Conservation (phyloP, 2,329 filamentous ascomycete genomes). For the Aspergillus neotritici region DNA sequence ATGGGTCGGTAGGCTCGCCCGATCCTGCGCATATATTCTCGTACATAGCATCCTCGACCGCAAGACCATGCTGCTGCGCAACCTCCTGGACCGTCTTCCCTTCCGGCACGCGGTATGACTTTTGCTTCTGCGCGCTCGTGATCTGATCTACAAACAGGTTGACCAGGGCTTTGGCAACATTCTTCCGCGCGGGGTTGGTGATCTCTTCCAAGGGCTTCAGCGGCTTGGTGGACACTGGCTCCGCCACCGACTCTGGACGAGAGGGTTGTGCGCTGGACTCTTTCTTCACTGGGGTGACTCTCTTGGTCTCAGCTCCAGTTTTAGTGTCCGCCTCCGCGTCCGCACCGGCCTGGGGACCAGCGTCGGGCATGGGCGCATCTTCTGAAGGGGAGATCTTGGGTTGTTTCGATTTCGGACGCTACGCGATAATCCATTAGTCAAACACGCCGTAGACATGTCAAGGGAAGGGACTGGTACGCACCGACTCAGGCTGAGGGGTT, state of each 20-base stretch:
- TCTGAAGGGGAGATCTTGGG: slow-evolving; percentile 32
- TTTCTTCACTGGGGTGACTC: slow-evolving; percentile 28
- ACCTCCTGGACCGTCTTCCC: slow-evolving; percentile 59
- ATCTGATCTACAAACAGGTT: slow-evolving; percentile 65
- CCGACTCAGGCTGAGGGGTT: slow-evolving; percentile 22
- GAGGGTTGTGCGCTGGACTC: slow-evolving; percentile 25
- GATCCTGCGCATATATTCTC: slow-evolving; percentile 46
- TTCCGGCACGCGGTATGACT: slow-evolving; percentile 57
- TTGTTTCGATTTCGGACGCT: slow-evolving; percentile 41
- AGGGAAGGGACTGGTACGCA: slow-evolving; percentile 17
- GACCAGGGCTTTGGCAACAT: slow-evolving; percentile 63
- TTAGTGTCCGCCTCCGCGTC: too few species aligned
- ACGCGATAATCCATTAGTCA: slow-evolving; percentile 20
- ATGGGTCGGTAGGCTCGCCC: slow-evolving; percentile 51
- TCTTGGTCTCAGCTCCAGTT: slow-evolving; percentile 2
- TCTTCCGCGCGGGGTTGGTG: slow-evolving; percentile 60
- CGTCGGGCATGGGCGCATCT: slow-evolving; percentile 13
- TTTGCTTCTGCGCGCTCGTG: slow-evolving; percentile 60
- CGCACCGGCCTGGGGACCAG: too few species aligned
- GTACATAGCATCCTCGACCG: slow-evolving; percentile 68
- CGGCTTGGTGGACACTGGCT: slow-evolving; percentile 28
- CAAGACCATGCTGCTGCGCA: slow-evolving; percentile 65
- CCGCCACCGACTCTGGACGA: slow-evolving; percentile 26
- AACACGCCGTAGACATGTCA: neutral
- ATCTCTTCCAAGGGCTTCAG: slow-evolving; percentile 43